Conservation (phyloP, 2,329 filamentous ascomycete genomes). For the Venturia nashicola region DNA sequence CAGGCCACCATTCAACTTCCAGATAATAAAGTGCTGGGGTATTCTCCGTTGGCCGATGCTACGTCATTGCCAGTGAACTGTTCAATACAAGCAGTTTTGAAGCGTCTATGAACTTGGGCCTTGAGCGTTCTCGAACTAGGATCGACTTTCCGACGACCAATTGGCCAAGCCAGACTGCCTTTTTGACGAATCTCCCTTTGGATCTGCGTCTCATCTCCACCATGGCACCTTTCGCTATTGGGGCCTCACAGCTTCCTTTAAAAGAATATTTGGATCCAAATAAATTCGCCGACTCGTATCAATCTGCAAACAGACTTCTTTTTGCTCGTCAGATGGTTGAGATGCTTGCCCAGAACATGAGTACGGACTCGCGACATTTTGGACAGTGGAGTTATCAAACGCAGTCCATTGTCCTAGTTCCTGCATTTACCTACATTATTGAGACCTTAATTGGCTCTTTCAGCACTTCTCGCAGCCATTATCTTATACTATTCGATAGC, state of each 20-base stretch:
- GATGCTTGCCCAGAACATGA: constrained; percentile 15
- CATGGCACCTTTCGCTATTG: constrained; percentile 28
- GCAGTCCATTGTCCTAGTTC: constrained; percentile 25
- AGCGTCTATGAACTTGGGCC: constrained; percentile 18
- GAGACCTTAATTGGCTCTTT: too few relatives aligned
- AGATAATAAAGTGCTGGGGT: constrained; percentile 15
- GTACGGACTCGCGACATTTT: constrained; percentile 1
- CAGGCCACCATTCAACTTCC: constrained; percentile 26
- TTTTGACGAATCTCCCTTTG: too few relatives aligned
- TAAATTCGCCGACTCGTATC: constrained; percentile 22
- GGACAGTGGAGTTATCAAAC: constrained; percentile 16
- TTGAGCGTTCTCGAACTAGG: constrained; percentile 9
- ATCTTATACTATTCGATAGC: too few relatives aligned
- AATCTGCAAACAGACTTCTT: constrained; percentile 29
- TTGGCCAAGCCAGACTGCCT: constrained; percentile 15
- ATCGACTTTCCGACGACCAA: constrained; percentile 13
- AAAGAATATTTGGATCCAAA: constrained; percentile 24
- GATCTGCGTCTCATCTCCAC: too few relatives aligned
- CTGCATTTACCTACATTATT: constrained; percentile 26
- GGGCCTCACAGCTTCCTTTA: constrained; percentile 14
- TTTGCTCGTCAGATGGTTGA: constrained; percentile 27
- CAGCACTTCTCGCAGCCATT: too few relatives aligned
- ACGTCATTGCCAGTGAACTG: too few relatives aligned
- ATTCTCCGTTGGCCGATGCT: too few relatives aligned
- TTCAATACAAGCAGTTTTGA: constrained; percentile 30